These are phyloP conservation scores for Pythium aristosporum DNA, from an alignment of 352 stramenopile genomes.

Conservation along the genomic window DNA sequence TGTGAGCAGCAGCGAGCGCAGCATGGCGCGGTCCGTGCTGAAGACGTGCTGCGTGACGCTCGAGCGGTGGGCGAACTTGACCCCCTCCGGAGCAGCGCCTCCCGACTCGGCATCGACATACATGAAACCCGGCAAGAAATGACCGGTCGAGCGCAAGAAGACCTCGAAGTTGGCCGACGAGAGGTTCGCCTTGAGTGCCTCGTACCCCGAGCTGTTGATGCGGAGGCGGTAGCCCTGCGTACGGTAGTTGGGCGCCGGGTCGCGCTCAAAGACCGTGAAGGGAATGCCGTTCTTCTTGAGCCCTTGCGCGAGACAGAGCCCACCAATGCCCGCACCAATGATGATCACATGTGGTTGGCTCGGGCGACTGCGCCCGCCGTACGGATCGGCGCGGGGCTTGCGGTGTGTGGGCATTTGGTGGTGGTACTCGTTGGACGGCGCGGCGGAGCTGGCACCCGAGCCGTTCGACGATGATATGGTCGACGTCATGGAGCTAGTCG, in stretches of 20 bases:
- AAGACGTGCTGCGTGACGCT: slow-evolving; percentile 28
- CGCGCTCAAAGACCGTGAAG: slow-evolving; percentile 68
- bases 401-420: slow-evolving; percentile 18
- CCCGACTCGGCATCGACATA: slow-evolving; percentile 49
- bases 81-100: not conserved
- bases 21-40: slow-evolving; percentile 25
- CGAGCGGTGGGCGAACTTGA: slow-evolving; percentile 11
- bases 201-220: slow-evolving; percentile 60
- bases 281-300: slow-evolving; percentile 58
- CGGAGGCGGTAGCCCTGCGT: slow-evolving; percentile 60
- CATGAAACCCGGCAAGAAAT: slow-evolving; percentile 53
- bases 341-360: slow-evolving; percentile 20
- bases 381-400: not conserved
- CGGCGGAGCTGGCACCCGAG: not conserved
- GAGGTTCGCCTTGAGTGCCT: slow-evolving; percentile 53
- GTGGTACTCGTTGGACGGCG: slow-evolving; percentile 26
- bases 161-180: slow-evolving; percentile 53
- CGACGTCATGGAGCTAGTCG: slow-evolving; percentile 6
- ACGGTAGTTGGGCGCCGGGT: slow-evolving; percentile 59
- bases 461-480: slow-evolving; percentile 6
- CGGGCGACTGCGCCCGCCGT: not conserved
- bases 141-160: slow-evolving; percentile 47
- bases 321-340: slow-evolving; percentile 54
- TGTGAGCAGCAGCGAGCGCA: slow-evolving; percentile 34
- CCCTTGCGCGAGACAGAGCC: slow-evolving; percentile 57